phyloP scores from a whole-genome alignment of 2,329 filamentous ascomycete genomes.

The Sporothrix mexicana region DNA sequence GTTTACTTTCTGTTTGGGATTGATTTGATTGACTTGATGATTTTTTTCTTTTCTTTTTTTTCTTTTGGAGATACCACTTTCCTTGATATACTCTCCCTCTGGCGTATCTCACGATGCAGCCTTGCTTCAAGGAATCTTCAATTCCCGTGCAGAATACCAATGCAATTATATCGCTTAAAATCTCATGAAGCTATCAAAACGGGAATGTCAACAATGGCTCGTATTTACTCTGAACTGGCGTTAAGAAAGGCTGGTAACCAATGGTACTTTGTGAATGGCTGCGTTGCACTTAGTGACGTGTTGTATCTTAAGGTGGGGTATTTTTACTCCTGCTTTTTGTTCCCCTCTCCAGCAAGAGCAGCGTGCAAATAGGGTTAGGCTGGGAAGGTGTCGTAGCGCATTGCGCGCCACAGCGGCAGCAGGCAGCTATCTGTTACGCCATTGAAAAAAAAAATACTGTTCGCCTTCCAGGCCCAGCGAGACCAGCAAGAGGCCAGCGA shows the following conservation, averaged over 20 bases:
- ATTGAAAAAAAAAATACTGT: conserved; percentile 15
- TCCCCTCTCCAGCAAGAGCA: neutral
- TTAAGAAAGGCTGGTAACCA: neutral
- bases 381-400: conserved; percentile 15
- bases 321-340: neutral
- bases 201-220: neutral
- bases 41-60: conserved; percentile 17
- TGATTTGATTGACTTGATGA: neutral
- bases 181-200: neutral
- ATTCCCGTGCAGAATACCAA: conserved; percentile 2
- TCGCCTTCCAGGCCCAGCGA: neutral
- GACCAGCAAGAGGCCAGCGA: neutral
- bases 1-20: conserved; percentile 20
- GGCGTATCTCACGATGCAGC: neutral
- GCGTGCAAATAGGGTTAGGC: conserved; percentile 23
- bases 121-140: conserved; percentile 6
- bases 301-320: conserved; percentile 24
- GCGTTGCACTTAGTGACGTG: conserved; percentile 14
- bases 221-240: neutral
- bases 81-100: conserved; percentile 14
- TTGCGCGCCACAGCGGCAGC: neutral
- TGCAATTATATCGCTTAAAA: neutral
- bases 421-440: conserved; percentile 32
- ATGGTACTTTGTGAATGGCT: conserved; percentile 2
- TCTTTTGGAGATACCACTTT: conserved; percentile 33